phyloP scores from a whole-genome alignment of 106 monocot genomes.

The Alisma plantagoaquatica region DNA sequence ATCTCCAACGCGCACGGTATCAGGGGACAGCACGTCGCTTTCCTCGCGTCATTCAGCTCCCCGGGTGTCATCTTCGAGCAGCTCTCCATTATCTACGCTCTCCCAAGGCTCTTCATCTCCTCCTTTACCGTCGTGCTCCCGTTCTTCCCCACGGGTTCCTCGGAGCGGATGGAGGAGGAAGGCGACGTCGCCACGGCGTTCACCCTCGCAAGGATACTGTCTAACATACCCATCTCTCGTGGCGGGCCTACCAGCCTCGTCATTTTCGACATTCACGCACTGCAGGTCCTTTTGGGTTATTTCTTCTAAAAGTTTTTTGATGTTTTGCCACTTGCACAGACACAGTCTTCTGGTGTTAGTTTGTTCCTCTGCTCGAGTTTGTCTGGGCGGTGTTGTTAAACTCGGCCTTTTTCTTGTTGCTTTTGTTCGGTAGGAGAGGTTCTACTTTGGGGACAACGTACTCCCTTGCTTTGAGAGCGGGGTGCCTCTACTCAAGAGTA shows the following conservation, averaged over 20 bases:
- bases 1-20: constrained; percentile 86
- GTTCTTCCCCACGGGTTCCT: constrained; percentile 89
- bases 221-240: constrained; percentile 86
- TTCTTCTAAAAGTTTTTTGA: neutral
- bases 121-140: constrained; percentile 89
- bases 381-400: neutral
- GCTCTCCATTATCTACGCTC: constrained; percentile 80
- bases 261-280: constrained; percentile 91
- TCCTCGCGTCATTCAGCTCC: constrained; percentile 96
- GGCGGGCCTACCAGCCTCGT: constrained; percentile 92
- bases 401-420: neutral
- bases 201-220: constrained; percentile 83
- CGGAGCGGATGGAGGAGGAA: constrained; percentile 97
- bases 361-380: neutral
- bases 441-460: constrained; percentile 95
- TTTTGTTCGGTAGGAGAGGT: constrained; percentile 85
- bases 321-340: too few relatives aligned
- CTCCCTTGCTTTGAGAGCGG: constrained; percentile 96
- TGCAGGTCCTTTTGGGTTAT: constrained; percentile 37
- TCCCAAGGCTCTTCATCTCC: constrained; percentile 85
- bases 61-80: constrained; percentile 92
- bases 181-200: constrained; percentile 92
- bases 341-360: too few relatives aligned
- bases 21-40: constrained; percentile 85
- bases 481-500: constrained; percentile 68